Percentiles rank a stretch among this genome's conserved stretches.
Conservation (phyloP, 2,329 filamentous ascomycete genomes). For the Zarea fungicola region DNA sequence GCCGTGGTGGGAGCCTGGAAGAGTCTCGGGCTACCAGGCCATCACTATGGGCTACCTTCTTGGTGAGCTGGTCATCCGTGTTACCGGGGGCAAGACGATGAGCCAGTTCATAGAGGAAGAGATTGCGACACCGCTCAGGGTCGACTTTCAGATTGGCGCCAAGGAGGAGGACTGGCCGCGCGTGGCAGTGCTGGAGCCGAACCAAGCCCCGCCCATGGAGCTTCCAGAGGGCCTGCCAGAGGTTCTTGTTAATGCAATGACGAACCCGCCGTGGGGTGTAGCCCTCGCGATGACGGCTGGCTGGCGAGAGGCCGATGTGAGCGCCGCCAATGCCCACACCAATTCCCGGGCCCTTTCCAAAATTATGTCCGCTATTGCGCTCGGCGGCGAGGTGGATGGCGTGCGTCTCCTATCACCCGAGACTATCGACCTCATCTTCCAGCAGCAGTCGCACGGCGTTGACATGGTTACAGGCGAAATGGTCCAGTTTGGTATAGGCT, state of each 20-base stretch:
- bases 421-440: slow-evolving; percentile 39
- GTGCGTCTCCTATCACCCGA: slow-evolving; percentile 32
- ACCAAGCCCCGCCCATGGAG: slow-evolving; percentile 17
- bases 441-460: slow-evolving; percentile 35
- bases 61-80: slow-evolving; percentile 37
- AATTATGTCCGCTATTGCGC: slow-evolving; percentile 30
- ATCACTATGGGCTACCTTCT: slow-evolving; percentile 36
- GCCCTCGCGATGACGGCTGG: slow-evolving; percentile 20
- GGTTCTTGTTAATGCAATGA: slow-evolving; percentile 25
- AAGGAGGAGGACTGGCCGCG: slow-evolving; percentile 36
- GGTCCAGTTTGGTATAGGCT: slow-evolving; percentile 39
- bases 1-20: slow-evolving; percentile 41
- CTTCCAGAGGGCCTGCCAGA: slow-evolving; percentile 20
- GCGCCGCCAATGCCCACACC: slow-evolving; percentile 38
- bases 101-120: slow-evolving; percentile 33
- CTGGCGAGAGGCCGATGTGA: slow-evolving; percentile 37
- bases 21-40: slow-evolving; percentile 37
- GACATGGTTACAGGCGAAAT: slow-evolving; percentile 33
- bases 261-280: slow-evolving; percentile 20
- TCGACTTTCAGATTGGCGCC: slow-evolving; percentile 43
- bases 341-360: slow-evolving; percentile 39
- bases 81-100: slow-evolving; percentile 35
- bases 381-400: slow-evolving; percentile 17
- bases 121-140: slow-evolving; percentile 35
- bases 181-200: slow-evolving; percentile 30